Evolutionary conservation across 305 asterid genomes (phyloP).

Genomic region (Fraxinus platypoda): DNA sequence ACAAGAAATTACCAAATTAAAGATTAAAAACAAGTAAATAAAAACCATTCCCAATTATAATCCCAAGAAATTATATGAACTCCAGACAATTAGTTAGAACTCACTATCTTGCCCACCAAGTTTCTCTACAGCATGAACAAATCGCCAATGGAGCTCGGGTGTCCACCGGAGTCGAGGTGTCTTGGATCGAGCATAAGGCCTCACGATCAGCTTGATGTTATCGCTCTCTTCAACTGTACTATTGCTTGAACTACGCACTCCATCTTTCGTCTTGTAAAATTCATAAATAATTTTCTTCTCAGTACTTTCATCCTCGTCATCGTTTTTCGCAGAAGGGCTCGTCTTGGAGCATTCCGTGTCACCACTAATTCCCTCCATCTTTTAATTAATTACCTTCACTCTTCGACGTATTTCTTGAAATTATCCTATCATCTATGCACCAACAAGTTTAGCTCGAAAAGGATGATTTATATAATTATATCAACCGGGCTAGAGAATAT

Average conservation of each 20-base stretch:
- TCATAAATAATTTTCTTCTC: constrained; percentile 13
- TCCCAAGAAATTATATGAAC: neutral
- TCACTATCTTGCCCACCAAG: constrained; percentile 81
- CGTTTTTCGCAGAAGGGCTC: constrained; percentile 29
- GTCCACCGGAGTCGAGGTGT: constrained; percentile 81
- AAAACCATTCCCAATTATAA: neutral
- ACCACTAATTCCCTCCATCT: constrained; percentile 38
- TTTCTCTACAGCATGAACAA: constrained; percentile 61
- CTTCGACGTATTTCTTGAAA: neutral
- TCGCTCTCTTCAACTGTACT: constrained; percentile 60
- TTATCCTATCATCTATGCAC: neutral
- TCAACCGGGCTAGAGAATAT: constrained; percentile 24
- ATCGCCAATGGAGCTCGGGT: constrained; percentile 68
- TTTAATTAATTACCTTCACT: neutral
- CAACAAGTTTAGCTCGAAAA: neutral
- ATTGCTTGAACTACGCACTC: constrained; percentile 65
- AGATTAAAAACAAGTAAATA: neutral
- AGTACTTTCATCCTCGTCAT: constrained; percentile 22
- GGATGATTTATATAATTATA: neutral
- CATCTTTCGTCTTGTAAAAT: constrained; percentile 37
- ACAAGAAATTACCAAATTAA: constrained; percentile 14
- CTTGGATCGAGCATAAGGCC: constrained; percentile 78
- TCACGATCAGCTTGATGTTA: constrained; percentile 47
- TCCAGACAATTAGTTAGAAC: constrained; percentile 7
- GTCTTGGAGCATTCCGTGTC: constrained; percentile 40